A percentile compares a stretch with the other conserved stretches of the same genome.
Conservation (phyloP, 2,329 filamentous ascomycete species). For the Amauroascus verrucosus region DNA sequence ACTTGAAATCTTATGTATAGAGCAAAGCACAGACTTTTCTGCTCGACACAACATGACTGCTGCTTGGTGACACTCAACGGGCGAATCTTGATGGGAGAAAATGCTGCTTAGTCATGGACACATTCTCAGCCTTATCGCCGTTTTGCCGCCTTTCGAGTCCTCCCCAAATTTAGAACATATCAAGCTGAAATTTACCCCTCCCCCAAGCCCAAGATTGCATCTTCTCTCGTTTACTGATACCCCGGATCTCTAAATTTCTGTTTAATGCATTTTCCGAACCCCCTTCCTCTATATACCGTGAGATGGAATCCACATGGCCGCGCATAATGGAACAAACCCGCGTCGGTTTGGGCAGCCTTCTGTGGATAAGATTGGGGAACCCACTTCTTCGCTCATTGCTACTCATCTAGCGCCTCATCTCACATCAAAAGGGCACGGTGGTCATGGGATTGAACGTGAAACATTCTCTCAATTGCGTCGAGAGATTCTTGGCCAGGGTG, state of each 20-base stretch:
- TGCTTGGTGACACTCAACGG: background rate
- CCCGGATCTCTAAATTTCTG: background rate
- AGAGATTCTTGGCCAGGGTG: slow-evolving; percentile 46
- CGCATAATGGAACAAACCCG: slow-evolving; percentile 11
- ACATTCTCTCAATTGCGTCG: slow-evolving; percentile 67
- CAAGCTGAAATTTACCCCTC: background rate
- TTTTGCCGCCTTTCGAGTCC: background rate
- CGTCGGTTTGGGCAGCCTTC: slow-evolving; percentile 7
- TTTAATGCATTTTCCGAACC: background rate
- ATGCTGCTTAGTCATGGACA: background rate
- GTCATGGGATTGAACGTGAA: slow-evolving; percentile 55
- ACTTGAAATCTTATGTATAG: background rate
- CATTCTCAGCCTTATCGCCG: slow-evolving; percentile 2
- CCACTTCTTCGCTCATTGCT: slow-evolving; percentile 66
- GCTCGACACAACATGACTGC: background rate
- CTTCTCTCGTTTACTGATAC: background rate
- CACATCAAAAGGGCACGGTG: slow-evolving; percentile 52
- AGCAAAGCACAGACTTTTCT: background rate
- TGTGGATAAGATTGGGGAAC: slow-evolving; percentile 18
- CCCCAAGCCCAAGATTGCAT: background rate
- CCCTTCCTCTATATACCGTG: background rate
- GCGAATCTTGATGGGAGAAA: background rate
- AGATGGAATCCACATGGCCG: slow-evolving; percentile 14
- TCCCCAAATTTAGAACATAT: background rate
- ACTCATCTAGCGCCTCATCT: slow-evolving; percentile 79